phyloP scores from a whole-genome alignment of 2,329 filamentous ascomycete species.

The Hymenoscyphus repandus region DNA sequence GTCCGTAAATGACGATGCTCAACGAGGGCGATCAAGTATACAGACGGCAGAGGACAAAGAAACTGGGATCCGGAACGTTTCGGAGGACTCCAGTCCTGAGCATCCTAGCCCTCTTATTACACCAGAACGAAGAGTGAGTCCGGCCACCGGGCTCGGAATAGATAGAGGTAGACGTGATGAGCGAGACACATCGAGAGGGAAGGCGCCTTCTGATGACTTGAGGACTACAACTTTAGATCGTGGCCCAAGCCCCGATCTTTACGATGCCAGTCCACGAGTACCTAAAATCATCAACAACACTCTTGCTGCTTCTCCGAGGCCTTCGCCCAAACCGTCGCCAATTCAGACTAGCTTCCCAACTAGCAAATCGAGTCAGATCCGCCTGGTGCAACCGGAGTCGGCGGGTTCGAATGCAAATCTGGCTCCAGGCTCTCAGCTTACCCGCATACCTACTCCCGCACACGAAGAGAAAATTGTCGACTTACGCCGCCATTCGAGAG shows the following conservation, averaged over 20 bases:
- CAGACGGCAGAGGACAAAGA: constrained; percentile 7
- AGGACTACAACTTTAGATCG: neutral
- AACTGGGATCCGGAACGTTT: neutral
- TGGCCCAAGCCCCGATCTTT: constrained; percentile 26
- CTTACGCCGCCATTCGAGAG: constrained; percentile 36
- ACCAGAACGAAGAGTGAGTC: neutral
- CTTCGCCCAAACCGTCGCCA: neutral
- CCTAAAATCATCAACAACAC: constrained; percentile 2
- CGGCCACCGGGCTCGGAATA: neutral
- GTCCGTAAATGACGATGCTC: neutral
- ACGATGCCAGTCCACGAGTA: constrained; percentile 32
- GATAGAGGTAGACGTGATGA: neutral
- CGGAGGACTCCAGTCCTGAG: neutral
- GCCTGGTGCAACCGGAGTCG: neutral
- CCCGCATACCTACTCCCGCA: neutral
- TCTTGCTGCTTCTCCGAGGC: neutral
- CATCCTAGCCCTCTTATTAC: constrained; percentile 2
- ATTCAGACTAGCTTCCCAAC: constrained; percentile 1
- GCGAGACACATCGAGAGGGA: constrained; percentile 4
- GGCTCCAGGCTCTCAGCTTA: neutral
- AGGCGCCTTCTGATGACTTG: neutral
- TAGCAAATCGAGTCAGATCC: neutral
- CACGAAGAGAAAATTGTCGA: neutral
- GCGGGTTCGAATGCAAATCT: neutral
- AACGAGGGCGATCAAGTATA: neutral